phyloP scores from a whole-genome alignment of 208 protist species.

The Crithidia mellificae region DNA sequence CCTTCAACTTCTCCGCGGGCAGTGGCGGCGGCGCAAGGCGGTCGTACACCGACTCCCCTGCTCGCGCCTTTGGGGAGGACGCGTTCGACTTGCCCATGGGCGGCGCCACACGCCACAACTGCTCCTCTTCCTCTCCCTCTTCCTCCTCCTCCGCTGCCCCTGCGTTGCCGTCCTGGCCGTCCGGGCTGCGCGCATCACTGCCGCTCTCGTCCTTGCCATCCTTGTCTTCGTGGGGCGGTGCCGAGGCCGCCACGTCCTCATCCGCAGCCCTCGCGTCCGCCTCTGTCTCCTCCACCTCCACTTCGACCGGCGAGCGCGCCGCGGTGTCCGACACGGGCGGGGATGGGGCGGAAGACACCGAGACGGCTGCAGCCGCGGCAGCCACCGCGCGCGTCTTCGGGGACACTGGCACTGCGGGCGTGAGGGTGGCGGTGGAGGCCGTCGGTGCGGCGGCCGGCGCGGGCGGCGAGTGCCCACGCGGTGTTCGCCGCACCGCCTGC shows the following conservation, averaged over 20 bases:
- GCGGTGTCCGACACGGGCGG: background rate
- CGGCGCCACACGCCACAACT: constrained; percentile 10
- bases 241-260: no score
- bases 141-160: no score
- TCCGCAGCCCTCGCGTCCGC: no score
- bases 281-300: background rate
- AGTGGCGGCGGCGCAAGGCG: constrained; percentile 16
- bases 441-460: constrained; percentile 3
- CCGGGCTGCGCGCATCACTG: no score
- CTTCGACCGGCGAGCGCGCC: background rate
- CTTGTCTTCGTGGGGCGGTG: background rate
- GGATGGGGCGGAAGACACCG: background rate
- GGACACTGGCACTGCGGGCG: background rate
- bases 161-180: no score
- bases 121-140: constrained; percentile 1
- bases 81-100: constrained; percentile 2
- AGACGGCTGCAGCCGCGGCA: background rate
- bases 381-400: background rate
- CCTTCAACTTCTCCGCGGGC: constrained; percentile 13
- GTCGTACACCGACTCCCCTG: constrained; percentile 11
- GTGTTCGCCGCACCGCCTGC: constrained; percentile 12
- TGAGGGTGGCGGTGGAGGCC: background rate
- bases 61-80: background rate
- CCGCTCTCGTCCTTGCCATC: background rate
- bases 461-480: background rate